Base-by-base conservation (phyloP, 2,329 filamentous ascomycete species). In the Nemania diffusa region DNA sequence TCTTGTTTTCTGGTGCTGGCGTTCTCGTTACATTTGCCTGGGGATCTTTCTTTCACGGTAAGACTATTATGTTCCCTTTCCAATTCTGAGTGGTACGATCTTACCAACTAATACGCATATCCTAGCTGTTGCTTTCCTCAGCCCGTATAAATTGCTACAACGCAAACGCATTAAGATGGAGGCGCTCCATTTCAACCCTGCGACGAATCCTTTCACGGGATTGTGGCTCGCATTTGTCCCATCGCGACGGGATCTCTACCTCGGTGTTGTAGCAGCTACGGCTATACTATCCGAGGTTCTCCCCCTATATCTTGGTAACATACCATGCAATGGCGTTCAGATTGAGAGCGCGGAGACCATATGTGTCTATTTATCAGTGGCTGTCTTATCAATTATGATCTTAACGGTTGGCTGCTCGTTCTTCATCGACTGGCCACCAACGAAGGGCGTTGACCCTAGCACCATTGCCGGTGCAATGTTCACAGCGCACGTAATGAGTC, bases 211-310 rank as follows among this genome's bases (percentile, higher is more conserved):
- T 2, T 82, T 85, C 42, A 81, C 79, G 0, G 84, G 82, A 0
- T 66, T 87, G 67, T 76, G 78, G 69, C 74, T 78, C 8, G 79
- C 80, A 5, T 65, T 82, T 17, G 53, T 70, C 3, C 72, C 78
- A 20, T 73, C 74, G 9, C 71, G 68, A 9, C 71, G 71, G 3
- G 79, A 85, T 37, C 57, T 76, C 6, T 83, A 83, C 65, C 77
- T 84, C 0, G 76, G 80, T 26, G 61, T 79, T 13, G 79, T 83
- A 9, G 79, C 82, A 0, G 68, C 81, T 5, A 80, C 82, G 53
- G 78, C 82, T 3, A 79, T 85, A 24, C 75, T 85, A 2, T 79
- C 83, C 24, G 84, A 87, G 56, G 81, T 85, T 55, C 79, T 87
- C n/a, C 84, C 84, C 1, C 76, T 85, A 22, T 76, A 84, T 1